These are phyloP conservation scores for Russula foetens DNA, from an alignment of 768 basidiomycete genomes.

Conservation along the genomic window DNA sequence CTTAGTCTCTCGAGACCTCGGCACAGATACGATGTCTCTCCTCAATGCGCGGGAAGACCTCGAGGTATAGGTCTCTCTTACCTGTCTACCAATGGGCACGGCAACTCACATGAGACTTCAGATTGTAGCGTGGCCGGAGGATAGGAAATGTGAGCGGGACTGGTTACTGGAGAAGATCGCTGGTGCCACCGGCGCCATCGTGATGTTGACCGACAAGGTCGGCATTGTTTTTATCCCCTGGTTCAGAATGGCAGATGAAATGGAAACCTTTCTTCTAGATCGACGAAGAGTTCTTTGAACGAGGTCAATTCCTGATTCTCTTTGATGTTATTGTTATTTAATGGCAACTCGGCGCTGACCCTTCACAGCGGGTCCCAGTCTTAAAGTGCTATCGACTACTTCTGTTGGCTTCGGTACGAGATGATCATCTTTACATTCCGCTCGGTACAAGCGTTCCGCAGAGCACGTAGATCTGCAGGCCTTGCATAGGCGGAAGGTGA, in stretches of 20 bases:
- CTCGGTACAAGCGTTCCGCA: slow-evolving; percentile 25
- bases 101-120: slow-evolving; percentile 20
- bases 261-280: slow-evolving; percentile 36
- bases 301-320: slow-evolving; percentile 28
- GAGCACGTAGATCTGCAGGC: slow-evolving; percentile 74
- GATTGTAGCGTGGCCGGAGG: slow-evolving; percentile 45
- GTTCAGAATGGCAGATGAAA: slow-evolving; percentile 11
- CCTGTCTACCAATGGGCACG: neutral
- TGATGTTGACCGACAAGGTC: slow-evolving; percentile 70
- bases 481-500: slow-evolving; percentile 51
- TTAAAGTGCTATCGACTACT: slow-evolving; percentile 88
- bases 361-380: slow-evolving; percentile 55
- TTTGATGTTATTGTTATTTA: no score
- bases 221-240: slow-evolving; percentile 3
- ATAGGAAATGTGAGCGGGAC: slow-evolving; percentile 44
- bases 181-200: slow-evolving; percentile 50
- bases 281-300: slow-evolving; percentile 62
- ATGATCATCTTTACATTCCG: neutral
- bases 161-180: slow-evolving; percentile 70
- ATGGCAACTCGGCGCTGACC: neutral
- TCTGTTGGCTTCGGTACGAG: slow-evolving; percentile 82
- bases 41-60: slow-evolving; percentile 42
- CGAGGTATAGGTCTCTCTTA: slow-evolving; percentile 35
- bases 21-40: slow-evolving; percentile 54
- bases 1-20: slow-evolving; percentile 53